phyloP scores from a whole-genome alignment of 106 monocot genomes.

The Dioscorea alata region DNA sequence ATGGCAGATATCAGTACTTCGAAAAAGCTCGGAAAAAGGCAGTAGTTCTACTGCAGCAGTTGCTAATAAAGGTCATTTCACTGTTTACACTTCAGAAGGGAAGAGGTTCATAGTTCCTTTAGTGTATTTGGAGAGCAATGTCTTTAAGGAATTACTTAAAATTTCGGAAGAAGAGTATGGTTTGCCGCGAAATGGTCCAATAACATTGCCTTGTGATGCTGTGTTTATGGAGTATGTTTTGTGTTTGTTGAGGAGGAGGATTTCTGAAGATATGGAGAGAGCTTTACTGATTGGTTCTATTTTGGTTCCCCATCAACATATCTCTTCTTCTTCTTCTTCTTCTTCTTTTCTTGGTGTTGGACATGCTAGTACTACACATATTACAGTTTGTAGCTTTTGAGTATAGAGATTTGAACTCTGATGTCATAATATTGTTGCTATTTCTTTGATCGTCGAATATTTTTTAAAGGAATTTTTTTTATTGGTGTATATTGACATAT shows the following conservation, averaged over 20 bases:
- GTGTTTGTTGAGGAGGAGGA: neutral
- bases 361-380: too few relatives aligned
- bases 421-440: too few relatives aligned
- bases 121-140: constrained; percentile 4
- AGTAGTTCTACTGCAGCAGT: neutral
- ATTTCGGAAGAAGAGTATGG: constrained; percentile 29
- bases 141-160: constrained; percentile 17
- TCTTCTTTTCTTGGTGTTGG: too few relatives aligned
- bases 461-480: too few relatives aligned
- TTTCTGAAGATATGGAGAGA: constrained; percentile 3
- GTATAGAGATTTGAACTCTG: too few relatives aligned
- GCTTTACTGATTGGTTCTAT: neutral
- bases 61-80: neutral
- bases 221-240: constrained; percentile 4
- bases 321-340: too few relatives aligned
- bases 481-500: too few relatives aligned
- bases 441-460: too few relatives aligned
- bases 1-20: constrained; percentile 10
- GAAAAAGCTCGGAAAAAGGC: neutral
- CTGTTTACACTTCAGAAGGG: neutral
- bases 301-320: too few relatives aligned
- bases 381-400: too few relatives aligned
- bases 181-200: constrained; percentile 13
- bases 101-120: constrained; percentile 13
- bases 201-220: constrained; percentile 7